Evolutionary conservation across 768 basidiomycete species (phyloP), one percentile per base, ranked within the genome.

Genomic region (Lactifluus subvellereus): DNA sequence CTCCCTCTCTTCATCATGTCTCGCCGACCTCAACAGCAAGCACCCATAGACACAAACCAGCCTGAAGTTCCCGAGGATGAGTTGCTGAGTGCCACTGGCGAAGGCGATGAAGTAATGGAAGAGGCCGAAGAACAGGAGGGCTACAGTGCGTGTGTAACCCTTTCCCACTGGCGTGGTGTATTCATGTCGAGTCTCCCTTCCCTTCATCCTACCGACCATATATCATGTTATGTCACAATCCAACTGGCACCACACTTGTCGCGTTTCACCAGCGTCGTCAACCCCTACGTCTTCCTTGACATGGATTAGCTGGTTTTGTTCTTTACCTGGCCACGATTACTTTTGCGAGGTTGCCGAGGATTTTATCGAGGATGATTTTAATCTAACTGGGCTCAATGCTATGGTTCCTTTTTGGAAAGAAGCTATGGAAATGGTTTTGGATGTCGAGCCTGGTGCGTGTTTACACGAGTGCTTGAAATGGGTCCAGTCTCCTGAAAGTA

Each of bases 351-450:
- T 98, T 52, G 88, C 92, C 62, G 95, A 97, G 73, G 97, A 99
- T 73, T 99, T 98, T 75, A 98, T 99, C 74, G 94, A 98, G 74
- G 97, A 99, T 76, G 93, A 98, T 72, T 99, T 99, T 79, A 99
- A 99, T 77, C 80, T 99, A 43, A 99, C 97, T 6, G 97, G 97
- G 6, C 76, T 99, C 73, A 96, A 94, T 71, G 83, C 83, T 37
- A 87, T 95, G 87, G 97, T 98, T 18, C 97, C 97, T 8, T 99
- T 99, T 73, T 99, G 96, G 94, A 98, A 98, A 74, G 97, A 99
- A 74, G 97, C 97, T 50, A 91, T 99, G 88, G 97, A 99, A 78
- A 99, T 99, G 97, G 94, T 99, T 16, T 76, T 99, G 68, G 97
- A 99, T 77, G 96, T 98, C 57, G 97, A 99, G 76, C 94, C 97